A percentile compares a stretch with the other conserved stretches of the same genome.
Conservation (phyloP, 164 flowering plant genomes). For the Cinnamomum micranthum region DNA sequence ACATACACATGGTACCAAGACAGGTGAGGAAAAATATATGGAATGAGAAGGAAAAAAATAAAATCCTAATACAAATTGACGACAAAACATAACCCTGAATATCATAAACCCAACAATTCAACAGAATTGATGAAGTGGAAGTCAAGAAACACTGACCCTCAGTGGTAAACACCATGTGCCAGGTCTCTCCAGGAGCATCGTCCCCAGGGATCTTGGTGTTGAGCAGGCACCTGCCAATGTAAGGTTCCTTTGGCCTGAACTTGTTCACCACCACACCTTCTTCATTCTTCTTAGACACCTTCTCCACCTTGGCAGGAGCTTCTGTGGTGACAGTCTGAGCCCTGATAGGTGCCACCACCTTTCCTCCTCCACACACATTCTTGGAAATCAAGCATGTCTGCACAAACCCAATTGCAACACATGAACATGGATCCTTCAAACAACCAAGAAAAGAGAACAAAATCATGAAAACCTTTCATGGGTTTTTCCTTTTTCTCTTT, state of each 20-base stretch:
- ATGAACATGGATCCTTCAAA: conserved; percentile 7
- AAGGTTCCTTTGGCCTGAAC: conserved; percentile 84
- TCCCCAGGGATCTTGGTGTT: conserved; percentile 97
- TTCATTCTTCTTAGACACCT: conserved; percentile 71
- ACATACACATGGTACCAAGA: too few species aligned
- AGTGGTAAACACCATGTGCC: conserved; percentile 99
- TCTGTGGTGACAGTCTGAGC: conserved; percentile 78
- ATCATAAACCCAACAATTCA: not conserved
- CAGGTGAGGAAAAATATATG: too few species aligned
- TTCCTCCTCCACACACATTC: conserved; percentile 44
- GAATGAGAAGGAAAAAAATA: too few species aligned
- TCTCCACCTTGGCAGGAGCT: conserved; percentile 76
- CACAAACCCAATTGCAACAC: conserved; percentile 8
- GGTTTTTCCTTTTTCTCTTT: not conserved
- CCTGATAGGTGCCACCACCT: conserved; percentile 49
- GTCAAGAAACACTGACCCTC: conserved; percentile 49
- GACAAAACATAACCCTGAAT: too few species aligned
- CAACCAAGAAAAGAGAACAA: not conserved
- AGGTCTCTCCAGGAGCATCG: conserved; percentile 98
- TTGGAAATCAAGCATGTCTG: conserved; percentile 45
- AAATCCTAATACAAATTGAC: too few species aligned
- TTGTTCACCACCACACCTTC: conserved; percentile 88
- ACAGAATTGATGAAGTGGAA: not conserved
- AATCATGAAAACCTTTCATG: not conserved
- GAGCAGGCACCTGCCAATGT: conserved; percentile 74